Evolutionary conservation across 495 filamentous ascomycete genomes (phyloP).

Genomic region (Xylaria palmicola): DNA sequence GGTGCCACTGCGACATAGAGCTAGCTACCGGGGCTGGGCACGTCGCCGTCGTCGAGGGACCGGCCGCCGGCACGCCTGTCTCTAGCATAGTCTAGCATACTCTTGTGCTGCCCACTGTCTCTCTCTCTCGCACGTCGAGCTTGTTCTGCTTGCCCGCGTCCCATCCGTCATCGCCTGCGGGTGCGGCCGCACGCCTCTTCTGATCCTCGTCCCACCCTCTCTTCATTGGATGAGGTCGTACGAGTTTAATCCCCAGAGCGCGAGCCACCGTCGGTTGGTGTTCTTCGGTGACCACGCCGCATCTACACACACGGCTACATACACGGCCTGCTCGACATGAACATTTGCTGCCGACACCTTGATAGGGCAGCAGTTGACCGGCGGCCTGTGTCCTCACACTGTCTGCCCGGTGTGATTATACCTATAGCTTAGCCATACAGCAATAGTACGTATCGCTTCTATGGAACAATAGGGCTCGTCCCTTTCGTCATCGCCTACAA

Average conservation of each 20-base stretch:
- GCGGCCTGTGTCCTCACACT: no score
- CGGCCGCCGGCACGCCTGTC: no score
- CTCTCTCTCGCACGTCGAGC: neutral
- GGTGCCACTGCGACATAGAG: neutral
- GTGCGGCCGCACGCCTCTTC: conserved; percentile 13
- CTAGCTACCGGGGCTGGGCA: neutral
- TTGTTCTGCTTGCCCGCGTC: neutral
- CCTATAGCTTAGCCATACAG: no score
- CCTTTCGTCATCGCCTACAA: no score
- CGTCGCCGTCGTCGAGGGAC: neutral
- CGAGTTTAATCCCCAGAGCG: neutral
- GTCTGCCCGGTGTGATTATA: no score
- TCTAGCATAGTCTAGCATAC: no score
- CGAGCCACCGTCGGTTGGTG: neutral
- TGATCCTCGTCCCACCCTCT: neutral
- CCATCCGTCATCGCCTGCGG: neutral
- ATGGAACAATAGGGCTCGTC: no score
- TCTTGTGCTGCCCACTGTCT: neutral
- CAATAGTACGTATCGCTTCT: no score
- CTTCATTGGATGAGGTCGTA: neutral
- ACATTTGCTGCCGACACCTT: no score
- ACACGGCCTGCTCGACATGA: no score
- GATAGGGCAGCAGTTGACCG: no score
- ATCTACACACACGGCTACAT: no score
- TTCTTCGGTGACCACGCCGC: neutral